These are phyloP conservation scores for Pythium apleroticum DNA, from an alignment of 352 stramenopile species.

Conservation along the genomic window DNA sequence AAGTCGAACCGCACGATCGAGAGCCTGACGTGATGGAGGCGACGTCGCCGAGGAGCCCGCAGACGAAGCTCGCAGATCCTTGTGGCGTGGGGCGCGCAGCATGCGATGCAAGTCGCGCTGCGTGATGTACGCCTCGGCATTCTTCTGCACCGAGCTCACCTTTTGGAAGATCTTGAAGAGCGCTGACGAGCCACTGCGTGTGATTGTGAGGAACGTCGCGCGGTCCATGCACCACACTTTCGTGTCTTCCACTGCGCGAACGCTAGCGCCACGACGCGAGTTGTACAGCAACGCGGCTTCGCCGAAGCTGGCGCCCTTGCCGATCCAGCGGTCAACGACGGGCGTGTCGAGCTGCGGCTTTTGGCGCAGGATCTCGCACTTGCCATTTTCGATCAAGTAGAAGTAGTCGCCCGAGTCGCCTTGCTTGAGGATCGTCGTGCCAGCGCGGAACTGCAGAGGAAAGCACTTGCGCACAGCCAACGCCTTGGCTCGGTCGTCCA, in stretches of 20 bases:
- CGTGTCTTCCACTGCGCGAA: conserved; percentile 79
- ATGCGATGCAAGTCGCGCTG: conserved; percentile 57
- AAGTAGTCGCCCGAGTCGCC: conserved; percentile 86
- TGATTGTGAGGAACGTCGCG: conserved; percentile 84
- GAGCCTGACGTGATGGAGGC: conserved; percentile 23
- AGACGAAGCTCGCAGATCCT: conserved; percentile 12
- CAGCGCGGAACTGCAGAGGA: conserved; percentile 56
- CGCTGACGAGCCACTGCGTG: conserved; percentile 71
- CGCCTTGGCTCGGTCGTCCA: conserved; percentile 76
- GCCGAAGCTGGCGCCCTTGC: conserved; percentile 86
- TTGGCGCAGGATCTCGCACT: conserved; percentile 70
- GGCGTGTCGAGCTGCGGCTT: conserved; percentile 53
- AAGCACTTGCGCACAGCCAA: conserved; percentile 85
- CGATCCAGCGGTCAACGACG: conserved; percentile 74
- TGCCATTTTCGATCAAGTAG: conserved; percentile 77
- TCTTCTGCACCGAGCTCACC: conserved; percentile 40
- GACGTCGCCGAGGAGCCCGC: not conserved
- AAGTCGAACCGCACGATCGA: conserved; percentile 59
- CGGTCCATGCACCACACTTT: conserved; percentile 94
- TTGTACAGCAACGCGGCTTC: conserved; percentile 97
- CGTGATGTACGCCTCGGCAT: conserved; percentile 59
- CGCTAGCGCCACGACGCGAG: conserved; percentile 91
- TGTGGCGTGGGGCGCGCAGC: conserved; percentile 33
- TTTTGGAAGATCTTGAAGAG: conserved; percentile 77
- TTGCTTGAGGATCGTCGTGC: conserved; percentile 69